Percentiles rank a stretch among this genome's conserved stretches.
Evolutionary conservation across 2,329 filamentous ascomycete genomes (phyloP).

Genomic region (Nemania serpens): DNA sequence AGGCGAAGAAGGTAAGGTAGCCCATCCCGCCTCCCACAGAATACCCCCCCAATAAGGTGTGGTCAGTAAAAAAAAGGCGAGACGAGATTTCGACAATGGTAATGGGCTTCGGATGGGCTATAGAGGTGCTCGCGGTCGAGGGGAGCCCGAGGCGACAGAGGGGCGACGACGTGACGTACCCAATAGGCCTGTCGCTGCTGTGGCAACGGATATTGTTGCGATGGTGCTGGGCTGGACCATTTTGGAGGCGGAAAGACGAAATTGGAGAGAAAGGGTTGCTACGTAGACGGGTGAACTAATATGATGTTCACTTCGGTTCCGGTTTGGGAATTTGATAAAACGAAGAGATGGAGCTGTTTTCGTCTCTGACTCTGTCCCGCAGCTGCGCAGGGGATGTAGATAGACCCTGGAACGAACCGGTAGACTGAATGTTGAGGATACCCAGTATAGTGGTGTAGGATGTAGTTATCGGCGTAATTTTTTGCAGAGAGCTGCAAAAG

Average conservation of each 20-base stretch:
- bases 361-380: no score
- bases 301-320: background rate
- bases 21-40: background rate
- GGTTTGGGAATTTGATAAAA: background rate
- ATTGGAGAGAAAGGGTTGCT: background rate
- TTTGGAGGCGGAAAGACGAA: constrained; percentile 26
- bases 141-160: background rate
- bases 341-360: no score
- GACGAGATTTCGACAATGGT: background rate
- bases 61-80: background rate
- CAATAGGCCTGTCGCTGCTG: constrained; percentile 61
- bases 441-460: background rate
- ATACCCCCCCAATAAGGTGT: no score
- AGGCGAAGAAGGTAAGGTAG: background rate
- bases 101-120: background rate
- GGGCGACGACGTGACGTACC: constrained; percentile 51
- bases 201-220: constrained; percentile 65
- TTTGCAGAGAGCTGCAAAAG: constrained; percentile 25
- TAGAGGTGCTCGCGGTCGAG: background rate
- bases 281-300: background rate
- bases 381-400: no score
- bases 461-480: constrained; percentile 19
- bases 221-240: constrained; percentile 59
- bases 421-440: background rate
- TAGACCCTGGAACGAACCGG: background rate